Evolutionary conservation across 257 asterid species (phyloP), one percentile per base, ranked within the genome.

Genomic region (Ophiorrhiza pumila): DNA sequence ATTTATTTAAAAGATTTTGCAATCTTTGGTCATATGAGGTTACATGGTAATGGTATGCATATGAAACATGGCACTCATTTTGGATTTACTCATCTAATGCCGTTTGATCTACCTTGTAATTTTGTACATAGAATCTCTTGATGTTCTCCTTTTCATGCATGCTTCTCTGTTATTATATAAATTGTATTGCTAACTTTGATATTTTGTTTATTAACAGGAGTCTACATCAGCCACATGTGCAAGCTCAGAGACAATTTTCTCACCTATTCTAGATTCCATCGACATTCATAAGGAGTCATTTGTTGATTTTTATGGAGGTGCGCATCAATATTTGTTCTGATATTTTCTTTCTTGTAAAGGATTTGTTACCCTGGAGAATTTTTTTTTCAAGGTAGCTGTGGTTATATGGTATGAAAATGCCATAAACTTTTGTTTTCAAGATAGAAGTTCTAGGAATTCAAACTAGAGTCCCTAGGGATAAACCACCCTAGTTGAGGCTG

Each of bases 171-270:
- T 23, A 37, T 35, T 43, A 1, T 71, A 11, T 22, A 8, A 17
- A 49, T 32, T 43, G 27, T 13, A 34, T 50, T 31, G 43, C 76
- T 72, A 52, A 74, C 71, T 72, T 57, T 55, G 56, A 59, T 74
- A 46, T 61, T 12, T 57, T 74, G 65, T 59, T 74, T 47, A 55
- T 17, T 45, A 72, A 81, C 74, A 91, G 98, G 96, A 85, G 71
- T 79, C 86, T 69, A 71, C 82, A 53, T 29, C 79, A 75, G 77
- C 86, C 72, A 68, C 85, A 55, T 84, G 88, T 79, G 32, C 88
- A 76, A 85, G 88, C 85, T 71, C 82, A 23, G 96, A 88, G 78
- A 85, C 96, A n/a, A 89, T 93, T 67, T 91, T 91, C 79, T 93
- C 97, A 32, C 93, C 93, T 25, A 82, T 87, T 78, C 74, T 85